Evolutionary conservation across 306 rosid species (phyloP).

Genomic region (Quercus robur): DNA sequence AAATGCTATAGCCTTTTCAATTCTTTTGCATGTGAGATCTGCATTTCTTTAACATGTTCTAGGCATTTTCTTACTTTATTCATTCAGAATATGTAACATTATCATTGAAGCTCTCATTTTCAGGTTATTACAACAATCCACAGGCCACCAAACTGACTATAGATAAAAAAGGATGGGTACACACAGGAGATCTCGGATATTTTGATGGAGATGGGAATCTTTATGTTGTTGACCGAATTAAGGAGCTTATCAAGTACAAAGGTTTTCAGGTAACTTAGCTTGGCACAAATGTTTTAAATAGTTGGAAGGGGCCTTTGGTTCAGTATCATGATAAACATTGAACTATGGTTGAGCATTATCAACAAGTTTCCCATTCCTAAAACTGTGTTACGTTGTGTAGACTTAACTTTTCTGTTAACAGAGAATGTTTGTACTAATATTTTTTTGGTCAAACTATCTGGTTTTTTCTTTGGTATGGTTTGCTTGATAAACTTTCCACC

Average conservation of each 20-base stretch:
- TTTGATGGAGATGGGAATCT: constrained; percentile 73
- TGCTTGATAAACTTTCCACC: neutral
- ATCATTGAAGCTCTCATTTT: constrained; percentile 14
- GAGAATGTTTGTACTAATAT: neutral
- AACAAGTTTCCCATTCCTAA: too few species aligned
- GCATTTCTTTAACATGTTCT: neutral
- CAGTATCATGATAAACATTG: too few species aligned
- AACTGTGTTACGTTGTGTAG: too few species aligned
- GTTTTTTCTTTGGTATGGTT: neutral
- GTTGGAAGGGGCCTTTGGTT: too few species aligned
- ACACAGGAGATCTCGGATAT: constrained; percentile 97
- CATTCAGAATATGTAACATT: neutral
- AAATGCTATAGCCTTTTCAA: neutral
- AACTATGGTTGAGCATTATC: too few species aligned
- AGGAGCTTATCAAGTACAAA: constrained; percentile 92
- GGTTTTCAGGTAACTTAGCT: constrained; percentile 74
- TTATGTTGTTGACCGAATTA: constrained; percentile 86
- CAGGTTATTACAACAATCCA: constrained; percentile 86
- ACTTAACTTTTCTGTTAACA: too few species aligned
- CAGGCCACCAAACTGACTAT: constrained; percentile 70
- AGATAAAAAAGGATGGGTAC: constrained; percentile 80
- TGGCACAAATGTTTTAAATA: neutral
- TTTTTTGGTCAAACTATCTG: neutral
- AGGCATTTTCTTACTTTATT: neutral
- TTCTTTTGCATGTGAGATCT: constrained; percentile 11